Evolutionary conservation across 805 yeast genomes (phyloP), one percentile per base, ranked within the genome.

Genomic region (Saccharomycopsis fodiens): DNA sequence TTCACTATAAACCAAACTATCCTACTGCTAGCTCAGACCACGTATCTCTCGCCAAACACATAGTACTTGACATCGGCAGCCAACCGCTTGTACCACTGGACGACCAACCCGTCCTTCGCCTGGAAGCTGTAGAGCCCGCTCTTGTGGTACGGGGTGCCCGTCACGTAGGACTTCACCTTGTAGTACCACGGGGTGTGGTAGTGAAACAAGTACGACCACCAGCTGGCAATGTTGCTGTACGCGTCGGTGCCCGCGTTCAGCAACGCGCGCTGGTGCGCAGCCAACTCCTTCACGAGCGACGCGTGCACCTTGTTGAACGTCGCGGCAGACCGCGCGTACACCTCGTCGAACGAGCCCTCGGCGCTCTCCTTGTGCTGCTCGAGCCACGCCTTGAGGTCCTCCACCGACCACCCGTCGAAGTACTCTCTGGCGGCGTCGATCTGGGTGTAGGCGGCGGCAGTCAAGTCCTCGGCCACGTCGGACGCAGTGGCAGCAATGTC

Each of bases 331-430:
- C 29, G 29, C 10, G 29, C 29, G 29, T 25, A 25, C 29, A 62
- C 6, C 57, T 64, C 52, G 60, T 62, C 44, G 61, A 65, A 41
- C 58, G 55, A 13, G 52, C 52, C 41, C n/a, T 46, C 46, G 13
- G 21, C 21, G n/a, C 16, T n/a, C 15, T 16, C 7, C 35, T 41
- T 41, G 30, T 36, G 35, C 5, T 13, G 13, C 4, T 19, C 17
- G 39, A 46, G 37, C 30, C 22, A 46, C 2, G 3, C 15, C 29
- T 41, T 41, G 4, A 46, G 20, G 23, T 41, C 38, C 3, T 46
- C 46, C 12, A 20, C 16, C 13, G 37, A 16, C 47, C 47, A 44
- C 23, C 7, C 17, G 12, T 31, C 8, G 29, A 44, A 44, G 10
- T 25, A 25, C 10, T 25, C 29, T 25, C 10, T 25, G 29, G 29